Evolutionary conservation across 1,284 basidiomycete species (phyloP), one percentile per base, ranked within the genome.

Genomic region (Cryptococcus depauperatus): DNA sequence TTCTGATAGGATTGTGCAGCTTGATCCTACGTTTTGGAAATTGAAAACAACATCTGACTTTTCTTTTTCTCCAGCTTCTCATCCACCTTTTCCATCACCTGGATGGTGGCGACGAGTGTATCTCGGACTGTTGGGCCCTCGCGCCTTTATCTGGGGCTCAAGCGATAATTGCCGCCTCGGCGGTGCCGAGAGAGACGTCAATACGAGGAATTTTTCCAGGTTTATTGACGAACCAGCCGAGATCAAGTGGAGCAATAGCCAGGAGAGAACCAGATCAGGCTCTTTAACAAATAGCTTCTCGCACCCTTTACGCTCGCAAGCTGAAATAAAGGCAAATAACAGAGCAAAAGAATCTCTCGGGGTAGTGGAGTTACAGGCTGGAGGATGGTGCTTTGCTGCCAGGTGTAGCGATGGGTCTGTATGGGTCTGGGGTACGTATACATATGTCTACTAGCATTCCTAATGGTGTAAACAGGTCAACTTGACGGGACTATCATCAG

Each of bases 1-100:
- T 61, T 5, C 57, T 85, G 16, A 77, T 77, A 55, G 8, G 9
- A 22, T 25, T 13, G 11, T 19, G 8, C 44, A 66, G 64, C 74
- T 77, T n/a, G 85, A 90, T 62, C 81, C 87, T 37, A 79, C 79
- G 0, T 77, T 89, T 50, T 91, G 87, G 87, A 82, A 81, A 57
- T 73, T 76, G 26, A 83, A 79, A 55, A 74, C 86, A 7, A 64
- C 76, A 29, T 61, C 68, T n/a, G 87, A 91, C 62, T 90, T 82
- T 73, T 84, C 87, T 59, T 88, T 86, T 59, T 75, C 79, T 11
- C 78, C 79, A 4, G 43, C 54, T 13, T 47, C 50, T 13, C 53
- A 59, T 16, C 57, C 57, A 8, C 37, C 45, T 34, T 35, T 29
- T 37, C 46, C 46, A 21, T 44, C 43, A 5, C 49, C 50, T 18